Base-by-base conservation (phyloP, 75 land plant species). In the Selaginella moellendorffii region DNA sequence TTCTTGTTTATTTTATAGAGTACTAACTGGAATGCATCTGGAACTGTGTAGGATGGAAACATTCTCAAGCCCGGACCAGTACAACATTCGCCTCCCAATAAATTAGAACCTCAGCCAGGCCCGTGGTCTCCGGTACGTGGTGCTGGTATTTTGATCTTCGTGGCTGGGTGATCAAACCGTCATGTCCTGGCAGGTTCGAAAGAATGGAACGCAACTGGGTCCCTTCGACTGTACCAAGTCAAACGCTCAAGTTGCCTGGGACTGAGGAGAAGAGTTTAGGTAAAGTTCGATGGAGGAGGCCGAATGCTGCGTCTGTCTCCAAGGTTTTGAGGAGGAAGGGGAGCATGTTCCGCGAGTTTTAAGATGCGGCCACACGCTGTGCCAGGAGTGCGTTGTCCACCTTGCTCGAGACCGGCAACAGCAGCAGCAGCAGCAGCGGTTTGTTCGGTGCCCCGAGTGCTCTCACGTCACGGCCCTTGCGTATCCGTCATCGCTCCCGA, bases 61-160 rank as follows among this genome's bases (percentile, higher is more conserved):
- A 5, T 36, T 36, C 10, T 56, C 74, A 90, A 90, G 76, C 72
- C 65, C 28, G 92, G 92, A 21, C 81, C 88, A 12, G 97, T 90
- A 22, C 85, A 87, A 62, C 65, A 90, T 78, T 90, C 97, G 31
- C 97, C 97, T 2, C 69, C 85, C 19, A 79, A 87, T 27, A 90
- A 87, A 75, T 28, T 70, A 52, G 42, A 65, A 28, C 83, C 80
- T 24, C 79, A 84, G 67, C 83, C 88, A 17, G 72, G 85, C 61
- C 97, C 97, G 42, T 90, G 96, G 96, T 90, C 96, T 29, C 96
- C 96, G 79, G 96, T 90, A 83, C 75, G 29, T 24, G 24, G 24
- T 10, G 26, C 54, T 56, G 56, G 42, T 67, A 30, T 29, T 31
- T 28, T 2, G 18, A 23, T 25, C 1, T 25, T 23, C 51, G 54